phyloP scores from a whole-genome alignment of 2,329 filamentous ascomycete species.

The Ophiognomonia clavigignenti-juglandacearum region DNA sequence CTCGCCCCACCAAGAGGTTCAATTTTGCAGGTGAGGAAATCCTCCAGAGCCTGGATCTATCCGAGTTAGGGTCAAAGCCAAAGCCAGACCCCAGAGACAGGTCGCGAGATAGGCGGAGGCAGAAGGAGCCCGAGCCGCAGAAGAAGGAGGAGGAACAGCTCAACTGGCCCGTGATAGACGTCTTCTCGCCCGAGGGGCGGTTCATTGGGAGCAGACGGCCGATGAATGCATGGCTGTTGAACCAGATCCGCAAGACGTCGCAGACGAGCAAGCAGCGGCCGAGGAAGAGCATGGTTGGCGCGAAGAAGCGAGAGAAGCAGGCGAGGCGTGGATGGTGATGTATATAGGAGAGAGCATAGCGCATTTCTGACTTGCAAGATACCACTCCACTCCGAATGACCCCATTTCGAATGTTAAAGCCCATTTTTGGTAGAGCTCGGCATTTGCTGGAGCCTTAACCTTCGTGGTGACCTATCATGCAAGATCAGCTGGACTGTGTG shows the following conservation, averaged over 20 bases:
- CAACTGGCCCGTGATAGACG: slow-evolving; percentile 68
- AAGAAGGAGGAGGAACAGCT: slow-evolving; percentile 25
- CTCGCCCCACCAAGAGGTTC: slow-evolving; percentile 11
- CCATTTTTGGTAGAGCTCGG: no score
- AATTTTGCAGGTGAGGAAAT: slow-evolving; percentile 12
- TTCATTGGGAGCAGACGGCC: slow-evolving; percentile 64
- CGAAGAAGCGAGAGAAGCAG: slow-evolving; percentile 20
- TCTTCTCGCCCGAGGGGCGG: slow-evolving; percentile 80
- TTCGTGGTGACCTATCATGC: no score
- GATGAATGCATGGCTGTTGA: slow-evolving; percentile 66
- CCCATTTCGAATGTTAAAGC: no score
- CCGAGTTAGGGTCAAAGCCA: slow-evolving; percentile 16
- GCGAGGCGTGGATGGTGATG: background rate
- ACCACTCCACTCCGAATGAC: no score
- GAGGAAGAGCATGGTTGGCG: slow-evolving; percentile 59
- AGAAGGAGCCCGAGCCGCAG: background rate
- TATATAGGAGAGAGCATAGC: background rate
- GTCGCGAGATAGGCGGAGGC: slow-evolving; percentile 8
- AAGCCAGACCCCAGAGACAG: slow-evolving; percentile 1
- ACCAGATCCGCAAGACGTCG: slow-evolving; percentile 46
- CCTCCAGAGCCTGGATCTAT: slow-evolving; percentile 25
- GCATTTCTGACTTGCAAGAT: no score
- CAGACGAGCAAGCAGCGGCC: slow-evolving; percentile 49
- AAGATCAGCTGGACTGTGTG: no score
- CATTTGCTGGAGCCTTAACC: no score